A percentile compares a stretch with the other conserved stretches of the same genome.
These are phyloP conservation scores for Xerocomellus chrysenteron DNA, from an alignment of 768 basidiomycete genomes.

Conservation along the genomic window DNA sequence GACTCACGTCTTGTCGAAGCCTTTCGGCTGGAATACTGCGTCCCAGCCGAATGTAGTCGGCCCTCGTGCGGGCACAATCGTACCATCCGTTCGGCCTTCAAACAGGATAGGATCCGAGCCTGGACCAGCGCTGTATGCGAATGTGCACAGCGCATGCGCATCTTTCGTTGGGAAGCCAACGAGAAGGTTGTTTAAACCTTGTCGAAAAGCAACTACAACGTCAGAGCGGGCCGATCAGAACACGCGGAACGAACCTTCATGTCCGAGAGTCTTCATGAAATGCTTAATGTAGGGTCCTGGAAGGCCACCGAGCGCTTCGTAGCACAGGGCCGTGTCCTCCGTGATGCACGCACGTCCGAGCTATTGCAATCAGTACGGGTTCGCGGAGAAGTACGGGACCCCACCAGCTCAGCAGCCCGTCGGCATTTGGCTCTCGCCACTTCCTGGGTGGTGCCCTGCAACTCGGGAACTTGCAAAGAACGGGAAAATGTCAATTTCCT, in stretches of 20 bases:
- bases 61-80: slow-evolving; percentile 86
- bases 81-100: slow-evolving; percentile 86
- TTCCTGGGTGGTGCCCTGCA: slow-evolving; percentile 91
- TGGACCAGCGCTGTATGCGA: slow-evolving; percentile 89
- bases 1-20: slow-evolving; percentile 72
- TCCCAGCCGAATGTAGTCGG: slow-evolving; percentile 88
- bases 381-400: slow-evolving; percentile 15
- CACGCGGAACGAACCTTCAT: slow-evolving; percentile 56
- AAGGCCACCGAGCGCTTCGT: slow-evolving; percentile 83
- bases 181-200: slow-evolving; percentile 81
- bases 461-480: slow-evolving; percentile 70
- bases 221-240: neutral
- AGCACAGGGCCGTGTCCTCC: slow-evolving; percentile 94
- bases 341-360: slow-evolving; percentile 64
- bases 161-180: slow-evolving; percentile 70
- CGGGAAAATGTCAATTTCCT: neutral
- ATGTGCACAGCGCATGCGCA: slow-evolving; percentile 93
- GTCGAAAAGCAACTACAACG: neutral
- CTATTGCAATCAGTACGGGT: slow-evolving; percentile 20
- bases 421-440: slow-evolving; percentile 86
- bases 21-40: slow-evolving; percentile 76
- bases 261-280: slow-evolving; percentile 81
- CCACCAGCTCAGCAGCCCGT: slow-evolving; percentile 77
- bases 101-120: slow-evolving; percentile 75
- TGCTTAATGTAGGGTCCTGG: slow-evolving; percentile 98